Conservation (phyloP, 2,329 filamentous ascomycete genomes). For the Sclerotinia sclerotiorum region DNA sequence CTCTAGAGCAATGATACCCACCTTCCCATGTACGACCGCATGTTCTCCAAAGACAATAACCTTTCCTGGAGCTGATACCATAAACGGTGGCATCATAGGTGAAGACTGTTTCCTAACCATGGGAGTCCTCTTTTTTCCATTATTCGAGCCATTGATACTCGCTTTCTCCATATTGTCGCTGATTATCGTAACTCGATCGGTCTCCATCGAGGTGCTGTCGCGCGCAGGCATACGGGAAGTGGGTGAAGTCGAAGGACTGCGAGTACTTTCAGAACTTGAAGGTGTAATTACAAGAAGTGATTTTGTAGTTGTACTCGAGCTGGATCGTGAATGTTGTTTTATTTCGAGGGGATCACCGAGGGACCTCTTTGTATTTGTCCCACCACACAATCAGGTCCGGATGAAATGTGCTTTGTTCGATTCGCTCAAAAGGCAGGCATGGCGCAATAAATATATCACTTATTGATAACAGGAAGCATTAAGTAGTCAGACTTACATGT, state of each 20-base stretch:
- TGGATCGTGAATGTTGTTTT: conserved; percentile 19
- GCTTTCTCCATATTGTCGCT: conserved; percentile 21
- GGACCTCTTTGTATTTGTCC: conserved; percentile 4
- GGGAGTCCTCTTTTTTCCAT: conserved; percentile 20
- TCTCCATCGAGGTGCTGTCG: conserved; percentile 2
- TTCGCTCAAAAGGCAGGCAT: not conserved
- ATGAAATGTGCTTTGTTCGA: conserved; percentile 11
- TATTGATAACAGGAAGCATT: not conserved
- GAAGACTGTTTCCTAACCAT: conserved; percentile 55
- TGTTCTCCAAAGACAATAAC: conserved; percentile 98
- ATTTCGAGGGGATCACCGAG: conserved; percentile 11
- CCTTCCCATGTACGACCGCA: conserved; percentile 95
- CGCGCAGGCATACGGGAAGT: conserved; percentile 18
- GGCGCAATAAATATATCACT: not conserved
- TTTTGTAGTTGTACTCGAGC: conserved; percentile 23
- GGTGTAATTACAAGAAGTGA: conserved; percentile 23
- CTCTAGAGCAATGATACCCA: conserved; percentile 42
- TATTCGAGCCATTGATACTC: conserved; percentile 28
- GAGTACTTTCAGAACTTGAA: conserved; percentile 21
- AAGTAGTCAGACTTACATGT: not conserved
- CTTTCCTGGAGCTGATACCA: conserved; percentile 97
- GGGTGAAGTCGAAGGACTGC: conserved; percentile 24
- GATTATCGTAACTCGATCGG: conserved; percentile 18
- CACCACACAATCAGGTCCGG: not conserved
- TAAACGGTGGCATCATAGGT: conserved; percentile 82